phyloP scores from a whole-genome alignment of 2,329 filamentous ascomycete species.

The Fusarium verticillioides region DNA sequence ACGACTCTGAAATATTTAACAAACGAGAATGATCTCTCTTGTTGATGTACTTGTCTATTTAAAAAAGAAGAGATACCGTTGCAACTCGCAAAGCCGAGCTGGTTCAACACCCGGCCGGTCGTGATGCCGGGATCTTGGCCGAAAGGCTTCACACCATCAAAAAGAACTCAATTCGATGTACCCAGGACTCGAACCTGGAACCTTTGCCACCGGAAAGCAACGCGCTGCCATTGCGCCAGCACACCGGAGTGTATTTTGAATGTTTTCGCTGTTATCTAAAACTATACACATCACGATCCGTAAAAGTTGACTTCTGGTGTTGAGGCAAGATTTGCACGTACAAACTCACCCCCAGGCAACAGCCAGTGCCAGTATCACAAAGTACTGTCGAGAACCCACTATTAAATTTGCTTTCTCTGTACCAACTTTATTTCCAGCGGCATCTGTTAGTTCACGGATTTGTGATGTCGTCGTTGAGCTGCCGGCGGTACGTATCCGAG shows the following conservation, averaged over 20 bases:
- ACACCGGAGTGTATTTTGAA: neutral
- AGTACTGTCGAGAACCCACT: too few relatives aligned
- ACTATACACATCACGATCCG: rapidly evolving
- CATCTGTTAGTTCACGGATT: rapidly evolving
- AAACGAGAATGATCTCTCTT: too few relatives aligned
- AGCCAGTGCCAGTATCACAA: too few relatives aligned
- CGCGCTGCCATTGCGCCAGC: slow-evolving; percentile 45
- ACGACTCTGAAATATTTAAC: rapidly evolving
- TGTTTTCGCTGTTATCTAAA: rapidly evolving
- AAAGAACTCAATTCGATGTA: too few relatives aligned
- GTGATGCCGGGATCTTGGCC: neutral
- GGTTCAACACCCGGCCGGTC: too few relatives aligned
- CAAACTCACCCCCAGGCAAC: neutral
- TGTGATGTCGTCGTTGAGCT: neutral
- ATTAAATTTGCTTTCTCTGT: rapidly evolving
- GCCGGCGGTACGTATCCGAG: neutral
- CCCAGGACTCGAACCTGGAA: slow-evolving; percentile 51
- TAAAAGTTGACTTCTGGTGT: rapidly evolving
- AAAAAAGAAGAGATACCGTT: too few relatives aligned
- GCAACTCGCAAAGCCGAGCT: neutral
- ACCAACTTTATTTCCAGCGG: rapidly evolving
- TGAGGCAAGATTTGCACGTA: neutral
- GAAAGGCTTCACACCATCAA: neutral
- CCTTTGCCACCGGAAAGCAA: slow-evolving; percentile 52
- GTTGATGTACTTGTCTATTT: too few relatives aligned